Evolutionary conservation across 202 grass and related monocot genomes (phyloP), one percentile per base, ranked within the genome.

Genomic region (Cymbopogon flexuosus): DNA sequence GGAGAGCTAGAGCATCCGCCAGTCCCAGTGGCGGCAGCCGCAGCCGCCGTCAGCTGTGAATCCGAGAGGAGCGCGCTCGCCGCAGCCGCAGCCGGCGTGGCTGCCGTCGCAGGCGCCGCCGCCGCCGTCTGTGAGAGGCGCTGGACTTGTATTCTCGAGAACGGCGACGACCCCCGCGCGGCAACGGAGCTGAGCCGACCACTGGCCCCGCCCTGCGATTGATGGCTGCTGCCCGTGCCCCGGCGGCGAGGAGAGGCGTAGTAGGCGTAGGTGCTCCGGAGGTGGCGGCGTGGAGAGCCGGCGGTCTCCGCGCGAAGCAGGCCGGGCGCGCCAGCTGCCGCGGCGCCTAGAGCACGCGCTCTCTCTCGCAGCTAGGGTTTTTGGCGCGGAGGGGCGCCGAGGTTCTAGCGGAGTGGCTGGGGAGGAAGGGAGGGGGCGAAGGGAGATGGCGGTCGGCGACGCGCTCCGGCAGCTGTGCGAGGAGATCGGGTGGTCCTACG

Each of bases 401-500:
- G 84, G 47, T 51, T 51, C 47, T 51, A 4, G 31, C 2, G 31
- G 31, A 33, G 42, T 57, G 16, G 12, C 31, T 9, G 13, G 6
- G 3, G 8, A 13, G 11, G 65, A 33, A 15, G 46, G 31, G n/a
- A 2, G 68, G 36, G 12, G 70, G 56, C 11, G 5, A 14, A 37
- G 24, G 69, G 89, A 70, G 58, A 87, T 92, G 88, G 81, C 89
- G 19, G 75, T 97, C 12, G 91, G 88, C 76, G 94, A 90, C 3
- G 91, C 81, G 54, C 91, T 97, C 67, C 87, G 86, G 78, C 85
- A 86, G 63, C 86, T 97, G 34, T 97, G 94, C 80, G 85, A 92
- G 59, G 94, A 97, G 81, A 89, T 93, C 66, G 91, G 91, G 62
- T 97, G 94, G 94, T 94, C 94, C 10, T 97, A 97, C 66, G 94